These are phyloP conservation scores for Crithidia expoeki DNA, from an alignment of 208 protist species.

Conservation along the genomic window DNA sequence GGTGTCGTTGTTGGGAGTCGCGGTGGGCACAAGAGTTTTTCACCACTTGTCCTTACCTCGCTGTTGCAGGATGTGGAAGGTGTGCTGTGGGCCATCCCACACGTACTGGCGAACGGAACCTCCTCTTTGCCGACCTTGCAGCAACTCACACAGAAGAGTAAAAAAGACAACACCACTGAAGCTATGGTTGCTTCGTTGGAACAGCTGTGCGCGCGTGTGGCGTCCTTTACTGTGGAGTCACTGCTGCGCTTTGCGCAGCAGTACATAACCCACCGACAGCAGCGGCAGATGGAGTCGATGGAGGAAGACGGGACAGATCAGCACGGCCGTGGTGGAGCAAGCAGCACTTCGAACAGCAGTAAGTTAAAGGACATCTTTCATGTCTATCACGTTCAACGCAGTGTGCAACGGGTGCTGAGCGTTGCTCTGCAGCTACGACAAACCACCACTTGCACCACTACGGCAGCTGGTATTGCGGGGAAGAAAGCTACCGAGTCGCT, in stretches of 20 bases:
- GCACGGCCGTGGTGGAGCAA: constrained; percentile 10
- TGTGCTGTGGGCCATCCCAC: constrained; percentile 34
- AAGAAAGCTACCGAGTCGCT: not conserved
- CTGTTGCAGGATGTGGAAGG: constrained; percentile 37
- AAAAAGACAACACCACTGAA: no score
- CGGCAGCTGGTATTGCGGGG: not conserved
- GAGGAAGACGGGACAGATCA: constrained; percentile 12
- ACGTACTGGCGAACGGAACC: constrained; percentile 2
- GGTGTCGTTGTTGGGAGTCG: not conserved
- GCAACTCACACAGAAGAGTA: not conserved
- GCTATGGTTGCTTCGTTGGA: not conserved
- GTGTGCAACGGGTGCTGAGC: constrained; percentile 65
- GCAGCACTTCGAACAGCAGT: not conserved
- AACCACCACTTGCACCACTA: not conserved
- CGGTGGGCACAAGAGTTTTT: constrained; percentile 6
- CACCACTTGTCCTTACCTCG: constrained; percentile 20
- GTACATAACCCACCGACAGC: constrained; percentile 62
- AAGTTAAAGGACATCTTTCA: constrained; percentile 47
- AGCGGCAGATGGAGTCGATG: constrained; percentile 45
- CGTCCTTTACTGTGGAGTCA: constrained; percentile 12
- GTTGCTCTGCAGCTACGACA: constrained; percentile 34
- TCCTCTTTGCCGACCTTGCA: not conserved
- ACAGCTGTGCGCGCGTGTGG: constrained; percentile 20
- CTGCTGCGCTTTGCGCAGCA: constrained; percentile 54
- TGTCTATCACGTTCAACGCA: constrained; percentile 47